Base-by-base conservation (phyloP, 345 rosid genomes). In the Dipteronia dyeriana region DNA sequence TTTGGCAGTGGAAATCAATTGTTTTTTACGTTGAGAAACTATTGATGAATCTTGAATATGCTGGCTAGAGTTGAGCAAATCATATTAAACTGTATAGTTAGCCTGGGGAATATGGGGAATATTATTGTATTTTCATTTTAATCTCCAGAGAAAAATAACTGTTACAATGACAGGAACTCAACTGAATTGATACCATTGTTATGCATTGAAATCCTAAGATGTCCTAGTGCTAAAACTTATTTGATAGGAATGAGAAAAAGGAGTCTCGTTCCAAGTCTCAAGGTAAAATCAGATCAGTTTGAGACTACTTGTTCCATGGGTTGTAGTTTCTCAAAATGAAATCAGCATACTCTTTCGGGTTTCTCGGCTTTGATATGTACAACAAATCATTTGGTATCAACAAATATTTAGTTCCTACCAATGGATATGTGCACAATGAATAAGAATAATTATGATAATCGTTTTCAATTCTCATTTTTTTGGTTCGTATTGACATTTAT, bases 41-140 rank as follows among this genome's bases (percentile, higher is more conserved):
- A 26, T 74, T 75, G 31, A 76, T 39, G 66, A 71, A 17, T 67
- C 26, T 19, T 29, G 47, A 34, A 23, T 49, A 20, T 75, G 34
- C 6, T 14, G 22, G 22, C 20, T 64, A 4, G 34, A n/a, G 71
- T 13, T 65, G 11, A 71, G 49, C 34, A 25, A 7, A 41, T 39
- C 51, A 61, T 72, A 64, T 39, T 43, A 53, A 49, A 54, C 12
- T 69, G 26, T 69, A 17, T 74, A 31, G n/a, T 62, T 45, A 70
- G 47, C 22, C 39, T n/a, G 20, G 23, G 76, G 7, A 41, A 56
- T 62, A 47, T n/a, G 20, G 23, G 76, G 7, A 41, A 56, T 62
- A 47, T 10, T 1, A 14, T 72, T 12, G 1, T 56, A 25, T 12
- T 16, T 38, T 34, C 69, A 39, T 26, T 53, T 70, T 54, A 13